Base-by-base conservation (phyloP, 768 basidiomycete genomes). In the Boletus rex-veris region DNA sequence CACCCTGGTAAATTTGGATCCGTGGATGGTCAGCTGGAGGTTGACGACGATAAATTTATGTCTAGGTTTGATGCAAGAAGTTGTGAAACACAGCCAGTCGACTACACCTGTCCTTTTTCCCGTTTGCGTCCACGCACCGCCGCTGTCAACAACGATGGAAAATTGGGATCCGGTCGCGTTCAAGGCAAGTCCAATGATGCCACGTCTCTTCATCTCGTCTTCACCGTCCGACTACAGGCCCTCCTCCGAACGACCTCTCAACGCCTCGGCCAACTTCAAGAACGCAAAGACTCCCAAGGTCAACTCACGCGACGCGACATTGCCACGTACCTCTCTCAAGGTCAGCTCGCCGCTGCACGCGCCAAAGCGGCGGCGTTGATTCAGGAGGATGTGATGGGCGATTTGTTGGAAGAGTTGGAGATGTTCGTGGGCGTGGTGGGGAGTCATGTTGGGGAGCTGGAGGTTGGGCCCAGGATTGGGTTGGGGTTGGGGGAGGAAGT, bases 281-380 rank as follows among this genome's bases (percentile, higher is more conserved):
- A 84, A 57, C 82, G 80, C 67, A 80, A 84, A 54, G 85, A 89
- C 58, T 80, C 86, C 6, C 77, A 83, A 62, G 78, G 77, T 3
- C 77, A 76, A 35, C 81, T 88, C 41, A 81, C 79, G 18, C 77
- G 85, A 59, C 77, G 77, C 58, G 87, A 90, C 65, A 84, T 91
- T 53, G 82, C 86, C 6, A 83, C 79, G 12, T 69, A 85, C 16
- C 74, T 91, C 39, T 77, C 80, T 47, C 81, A 85, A 57, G 78
- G 79, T 37, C 81, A 86, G 50, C 71, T 86, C 48, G 74, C 73
- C 15, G 69, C 87, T 30, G 89, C 89, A 12, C 81, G 88, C 44
- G 77, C 80, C n/a, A 90, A 88, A 71, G 85, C 85, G 2, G 84
- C 85, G 65, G 82, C 78, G 61, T 66, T 86, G 45, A 78, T 87